These are phyloP conservation scores for Fusarium temperatum DNA, from an alignment of 2,329 filamentous ascomycete species.

Conservation along the genomic window DNA sequence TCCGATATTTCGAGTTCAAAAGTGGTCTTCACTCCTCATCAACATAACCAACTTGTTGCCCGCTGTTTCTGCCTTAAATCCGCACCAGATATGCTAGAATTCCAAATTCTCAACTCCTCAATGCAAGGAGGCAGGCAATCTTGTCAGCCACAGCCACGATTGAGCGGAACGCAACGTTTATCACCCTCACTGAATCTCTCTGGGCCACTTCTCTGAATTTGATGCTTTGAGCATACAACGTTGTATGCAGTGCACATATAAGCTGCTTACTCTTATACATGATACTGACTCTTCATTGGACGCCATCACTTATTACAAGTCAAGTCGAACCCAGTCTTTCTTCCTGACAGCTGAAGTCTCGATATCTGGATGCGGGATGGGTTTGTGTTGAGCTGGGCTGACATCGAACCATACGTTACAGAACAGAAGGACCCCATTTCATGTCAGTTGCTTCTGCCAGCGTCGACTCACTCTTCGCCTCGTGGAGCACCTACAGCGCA, in stretches of 20 bases:
- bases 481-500: conserved; percentile 6
- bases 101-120: background rate
- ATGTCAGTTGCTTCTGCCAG: background rate
- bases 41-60: background rate
- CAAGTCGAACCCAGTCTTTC: background rate
- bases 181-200: background rate
- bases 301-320: conserved; percentile 1
- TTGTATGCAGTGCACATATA: conserved; percentile 17
- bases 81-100: background rate
- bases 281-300: background rate
- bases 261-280: background rate
- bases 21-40: too few species aligned
- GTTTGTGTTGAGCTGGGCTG: background rate
- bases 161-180: conserved; percentile 11
- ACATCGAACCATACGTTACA: conserved; percentile 7
- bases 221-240: conserved; percentile 15
- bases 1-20: background rate
- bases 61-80: background rate
- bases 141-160: conserved; percentile 36
- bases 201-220: background rate
- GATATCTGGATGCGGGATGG: background rate
- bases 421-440: background rate
- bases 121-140: conserved; percentile 26
- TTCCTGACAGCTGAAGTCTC: background rate
- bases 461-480: background rate